Evolutionary conservation across 495 filamentous ascomycete genomes (phyloP).

Genomic region (Collariella sp.): DNA sequence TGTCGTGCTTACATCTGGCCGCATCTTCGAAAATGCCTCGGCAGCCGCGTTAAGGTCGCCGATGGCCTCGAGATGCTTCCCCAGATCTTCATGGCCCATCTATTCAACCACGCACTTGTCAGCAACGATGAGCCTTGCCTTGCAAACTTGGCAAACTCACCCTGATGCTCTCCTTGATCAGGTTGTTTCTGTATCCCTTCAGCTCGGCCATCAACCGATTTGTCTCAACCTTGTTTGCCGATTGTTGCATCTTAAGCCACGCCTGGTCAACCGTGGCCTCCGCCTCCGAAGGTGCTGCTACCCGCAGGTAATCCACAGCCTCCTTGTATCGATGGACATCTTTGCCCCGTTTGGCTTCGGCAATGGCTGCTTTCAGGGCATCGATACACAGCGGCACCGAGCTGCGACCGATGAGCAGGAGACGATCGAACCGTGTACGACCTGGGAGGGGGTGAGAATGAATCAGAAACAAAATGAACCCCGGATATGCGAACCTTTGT

Average conservation of each 20-base stretch:
- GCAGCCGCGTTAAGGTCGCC: constrained; percentile 34
- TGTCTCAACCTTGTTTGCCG: constrained; percentile 55
- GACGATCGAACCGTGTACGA: constrained; percentile 66
- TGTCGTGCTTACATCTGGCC: constrained; percentile 38
- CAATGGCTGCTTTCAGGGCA: constrained; percentile 67
- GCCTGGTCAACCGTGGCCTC: constrained; percentile 56
- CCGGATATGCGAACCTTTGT: constrained; percentile 54
- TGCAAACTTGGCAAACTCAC: constrained; percentile 40
- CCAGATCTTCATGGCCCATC: constrained; percentile 44
- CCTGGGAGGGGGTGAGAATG: constrained; percentile 34
- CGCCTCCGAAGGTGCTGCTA: constrained; percentile 56
- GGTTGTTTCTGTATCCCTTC: constrained; percentile 91
- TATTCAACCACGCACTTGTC: background rate
- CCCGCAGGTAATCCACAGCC: constrained; percentile 54
- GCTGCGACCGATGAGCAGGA: constrained; percentile 68
- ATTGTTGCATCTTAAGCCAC: constrained; percentile 60
- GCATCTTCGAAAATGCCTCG: constrained; percentile 38
- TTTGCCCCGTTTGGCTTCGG: constrained; percentile 67
- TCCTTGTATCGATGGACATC: constrained; percentile 64
- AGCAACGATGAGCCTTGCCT: background rate
- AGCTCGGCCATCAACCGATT: constrained; percentile 72
- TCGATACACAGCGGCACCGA: constrained; percentile 72
- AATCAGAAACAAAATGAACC: background rate
- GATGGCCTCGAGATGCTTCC: constrained; percentile 37
- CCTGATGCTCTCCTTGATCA: constrained; percentile 95